Evolutionary conservation across 805 yeast species (phyloP), one percentile per base, ranked within the genome.

Genomic region (Metschnikowia matae): DNA sequence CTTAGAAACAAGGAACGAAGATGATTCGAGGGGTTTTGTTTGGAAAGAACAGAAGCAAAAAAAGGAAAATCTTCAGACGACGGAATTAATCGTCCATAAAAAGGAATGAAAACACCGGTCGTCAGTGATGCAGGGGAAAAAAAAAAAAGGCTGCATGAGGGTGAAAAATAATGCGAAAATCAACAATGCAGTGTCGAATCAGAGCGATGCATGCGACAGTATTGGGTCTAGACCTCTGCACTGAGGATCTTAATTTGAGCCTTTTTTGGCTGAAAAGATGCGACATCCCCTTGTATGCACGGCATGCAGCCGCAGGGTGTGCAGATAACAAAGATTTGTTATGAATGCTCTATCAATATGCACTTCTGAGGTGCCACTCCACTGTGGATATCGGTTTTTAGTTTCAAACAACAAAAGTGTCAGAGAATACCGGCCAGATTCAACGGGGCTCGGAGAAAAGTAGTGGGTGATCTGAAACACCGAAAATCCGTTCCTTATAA

Each of bases 221-320:
- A 21, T 39, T 40, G 50, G 41, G 50, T 39, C 52, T 46, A 44
- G 52, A 35, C 52, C 49, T 26, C 33, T 26, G 38, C 14, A 29
- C 40, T 37, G 50, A 13, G 51, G 36, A 44, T 36, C 46, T 44
- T 31, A 34, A 15, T 34, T 40, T 39, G 42, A 17, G 42, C 55
- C 48, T 17, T 35, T 36, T 49, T 44, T 45, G 52, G 55, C 48
- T n/a, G 20, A 49, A 40, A 52, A 44, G 40, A 44, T 44, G 46
- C 46, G 40, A 14, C 14, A 6, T 7, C 15, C 2, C 7, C 2
- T 1, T 33, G n/a, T 20, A 17, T 42, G 31, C 45, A 42, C 26
- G 5, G 2, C 31, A 6, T 15, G 31, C 38, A 42, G n/a, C 20
- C 3, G 14, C 44, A 2, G n/a, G 21, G 32, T 8, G 29, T 31